Base-by-base conservation (phyloP, 768 basidiomycete species). In the Tulasnella sp. region DNA sequence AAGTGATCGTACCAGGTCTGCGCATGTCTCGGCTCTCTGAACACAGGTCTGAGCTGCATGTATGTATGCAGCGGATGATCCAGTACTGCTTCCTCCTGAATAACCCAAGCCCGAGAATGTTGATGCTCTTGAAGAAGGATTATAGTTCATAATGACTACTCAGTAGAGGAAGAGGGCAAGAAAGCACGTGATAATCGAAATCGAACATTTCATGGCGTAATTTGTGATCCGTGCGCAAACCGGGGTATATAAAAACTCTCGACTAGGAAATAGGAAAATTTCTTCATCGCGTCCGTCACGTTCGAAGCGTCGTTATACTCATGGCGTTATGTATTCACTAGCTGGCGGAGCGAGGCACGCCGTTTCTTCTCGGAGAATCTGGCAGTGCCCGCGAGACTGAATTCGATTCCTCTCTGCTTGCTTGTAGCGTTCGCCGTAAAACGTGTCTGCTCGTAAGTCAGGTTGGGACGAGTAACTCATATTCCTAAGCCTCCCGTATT, bases 261-360 rank as follows among this genome's bases (percentile, higher is more conserved):
- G 4, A 24, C 19, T 22, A 20, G 16, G 46, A 35, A 37, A 37
- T 12, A 16, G n/a, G n/a, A n/a, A 13, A 20, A 5, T 35, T 37
- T 37, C 33, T 16, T 24, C 47, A 48, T 24, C 47, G 47, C 47
- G 47, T 48, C 47, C 47, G 34, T 48, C 47, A 35, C 34, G n/a
- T 48, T 34, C 29, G 47, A 48, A 48, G 47, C 47, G 47, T 45
- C 39, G 19, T 25, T 34, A 40, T 45, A 20, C n/a, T 28, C 19
- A 34, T 53, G 51, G 51, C 41, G 51, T 53, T 53, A 53, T 45
- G 41, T 32, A 20, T 54, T 53, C 35, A 34, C 34, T 45, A 28
- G 47, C 43, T 39, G 53, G 49, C 40, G 53, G 47, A 54, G 53
- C 53, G 39, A 40, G 43, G 51, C 24, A 31, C 13, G 13, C 28